Evolutionary conservation across 1,139 yeast genomes (phyloP).

Genomic region (Yamadazyma taylorii): DNA sequence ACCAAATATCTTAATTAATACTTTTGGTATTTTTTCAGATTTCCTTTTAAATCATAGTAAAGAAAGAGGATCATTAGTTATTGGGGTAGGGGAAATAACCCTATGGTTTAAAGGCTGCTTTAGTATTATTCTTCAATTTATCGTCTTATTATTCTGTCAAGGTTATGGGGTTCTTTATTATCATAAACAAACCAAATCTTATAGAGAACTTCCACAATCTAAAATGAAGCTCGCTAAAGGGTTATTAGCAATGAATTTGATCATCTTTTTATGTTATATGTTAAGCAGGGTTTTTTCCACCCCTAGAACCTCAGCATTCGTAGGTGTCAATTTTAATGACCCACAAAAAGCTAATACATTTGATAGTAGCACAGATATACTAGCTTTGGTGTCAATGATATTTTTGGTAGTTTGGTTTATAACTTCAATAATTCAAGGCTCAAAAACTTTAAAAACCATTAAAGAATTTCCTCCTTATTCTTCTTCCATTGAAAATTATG

Average conservation of each 20-base stretch:
- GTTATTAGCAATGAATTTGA: slow-evolving; percentile 16
- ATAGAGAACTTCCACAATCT: slow-evolving; percentile 26
- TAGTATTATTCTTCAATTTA: slow-evolving; percentile 11
- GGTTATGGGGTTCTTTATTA: slow-evolving; percentile 42
- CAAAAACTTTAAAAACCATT: slow-evolving; percentile 30
- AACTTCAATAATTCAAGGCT: slow-evolving; percentile 22
- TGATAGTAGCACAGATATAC: background rate
- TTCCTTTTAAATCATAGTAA: slow-evolving; percentile 21
- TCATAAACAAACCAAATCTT: slow-evolving; percentile 27
- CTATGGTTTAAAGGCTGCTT: slow-evolving; percentile 5
- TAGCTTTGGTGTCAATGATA: slow-evolving; percentile 4
- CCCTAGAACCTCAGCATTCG: background rate
- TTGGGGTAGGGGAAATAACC: background rate
- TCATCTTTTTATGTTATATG: slow-evolving; percentile 2
- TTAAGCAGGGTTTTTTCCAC: background rate
- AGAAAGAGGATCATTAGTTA: slow-evolving; percentile 6
- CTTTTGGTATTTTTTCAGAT: slow-evolving; percentile 14
- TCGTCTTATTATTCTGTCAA: slow-evolving; percentile 35
- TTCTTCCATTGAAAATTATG: slow-evolving; percentile 18
- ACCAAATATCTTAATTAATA: slow-evolving; percentile 21
- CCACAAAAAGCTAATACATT: background rate
- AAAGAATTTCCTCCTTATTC: slow-evolving; percentile 32
- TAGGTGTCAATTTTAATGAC: slow-evolving; percentile 1
- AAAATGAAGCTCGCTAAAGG: slow-evolving; percentile 19
- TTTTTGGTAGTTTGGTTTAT: slow-evolving; percentile 18